Conservation (phyloP, 2,329 filamentous ascomycete genomes). For the Aureobasidium sp. region DNA sequence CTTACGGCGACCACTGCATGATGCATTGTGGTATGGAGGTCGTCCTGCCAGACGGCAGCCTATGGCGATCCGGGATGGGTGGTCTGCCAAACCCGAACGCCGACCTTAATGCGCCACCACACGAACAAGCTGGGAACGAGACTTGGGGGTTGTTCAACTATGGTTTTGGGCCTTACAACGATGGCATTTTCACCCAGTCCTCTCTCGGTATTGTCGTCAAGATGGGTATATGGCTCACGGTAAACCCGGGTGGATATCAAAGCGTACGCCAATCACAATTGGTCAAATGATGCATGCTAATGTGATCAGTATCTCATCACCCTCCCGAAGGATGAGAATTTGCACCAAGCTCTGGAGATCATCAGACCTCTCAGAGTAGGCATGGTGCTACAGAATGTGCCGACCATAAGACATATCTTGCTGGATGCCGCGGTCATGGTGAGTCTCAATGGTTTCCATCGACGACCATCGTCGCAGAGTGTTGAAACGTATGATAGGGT, state of each 20-base stretch:
- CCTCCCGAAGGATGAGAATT: conserved; percentile 44
- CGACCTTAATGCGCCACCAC: conserved; percentile 19
- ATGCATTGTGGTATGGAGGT: conserved; percentile 40
- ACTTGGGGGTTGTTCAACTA: conserved; percentile 29
- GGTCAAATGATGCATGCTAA: background rate
- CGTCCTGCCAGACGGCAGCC: conserved; percentile 34
- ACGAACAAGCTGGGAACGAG: conserved; percentile 21
- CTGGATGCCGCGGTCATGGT: conserved; percentile 37
- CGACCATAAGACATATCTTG: conserved; percentile 40
- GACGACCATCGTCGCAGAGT: background rate
- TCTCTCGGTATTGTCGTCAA: conserved; percentile 37
- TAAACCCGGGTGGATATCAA: conserved; percentile 45
- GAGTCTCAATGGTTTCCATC: background rate
- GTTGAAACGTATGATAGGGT: background rate
- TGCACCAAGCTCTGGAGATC: conserved; percentile 43
- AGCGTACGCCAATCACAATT: background rate
- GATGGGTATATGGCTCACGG: conserved; percentile 51
- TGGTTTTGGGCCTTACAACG: conserved; percentile 32
- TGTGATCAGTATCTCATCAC: conserved; percentile 34
- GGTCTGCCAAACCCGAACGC: conserved; percentile 28
- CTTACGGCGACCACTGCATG: conserved; percentile 39
- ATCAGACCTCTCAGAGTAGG: conserved; percentile 39
- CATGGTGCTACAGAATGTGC: conserved; percentile 44
- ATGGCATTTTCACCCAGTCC: conserved; percentile 32
- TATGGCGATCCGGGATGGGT: conserved; percentile 38